These are phyloP conservation scores for Helenozyma rhizophorensis DNA, from an alignment of 805 yeast genomes.

Conservation along the genomic window DNA sequence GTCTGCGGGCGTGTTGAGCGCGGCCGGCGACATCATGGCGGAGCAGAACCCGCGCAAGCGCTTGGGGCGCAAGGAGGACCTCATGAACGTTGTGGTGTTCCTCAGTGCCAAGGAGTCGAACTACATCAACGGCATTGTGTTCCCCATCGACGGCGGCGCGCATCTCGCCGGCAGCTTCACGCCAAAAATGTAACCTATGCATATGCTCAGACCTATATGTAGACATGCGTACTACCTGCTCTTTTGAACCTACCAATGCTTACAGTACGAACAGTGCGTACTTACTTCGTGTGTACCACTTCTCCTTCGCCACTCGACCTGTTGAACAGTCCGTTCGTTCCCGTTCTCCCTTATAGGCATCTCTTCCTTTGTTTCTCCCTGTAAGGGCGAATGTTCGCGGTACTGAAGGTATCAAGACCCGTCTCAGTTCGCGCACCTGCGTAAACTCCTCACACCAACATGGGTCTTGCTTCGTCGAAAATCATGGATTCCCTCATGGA, in stretches of 20 bases:
- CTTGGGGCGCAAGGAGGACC: slow-evolving; percentile 58
- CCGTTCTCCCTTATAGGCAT: no score
- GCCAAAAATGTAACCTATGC: slow-evolving; percentile 13
- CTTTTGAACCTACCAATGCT: neutral
- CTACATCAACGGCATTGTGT: slow-evolving; percentile 62
- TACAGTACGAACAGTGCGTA: no score
- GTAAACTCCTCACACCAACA: slow-evolving; percentile 12
- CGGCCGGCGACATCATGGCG: slow-evolving; percentile 44
- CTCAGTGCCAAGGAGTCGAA: slow-evolving; percentile 50
- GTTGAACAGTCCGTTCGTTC: no score
- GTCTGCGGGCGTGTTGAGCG: slow-evolving; percentile 60
- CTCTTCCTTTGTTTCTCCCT: no score
- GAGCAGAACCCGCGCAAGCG: slow-evolving; percentile 57
- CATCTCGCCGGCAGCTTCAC: slow-evolving; percentile 26
- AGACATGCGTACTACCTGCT: neutral
- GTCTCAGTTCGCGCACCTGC: no score
- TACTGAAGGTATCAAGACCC: no score
- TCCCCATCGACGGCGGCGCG: slow-evolving; percentile 71
- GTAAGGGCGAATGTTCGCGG: no score
- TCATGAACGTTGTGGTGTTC: slow-evolving; percentile 52
- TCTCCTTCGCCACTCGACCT: no score
- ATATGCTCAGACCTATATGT: neutral
- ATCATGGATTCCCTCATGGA: slow-evolving; percentile 67
- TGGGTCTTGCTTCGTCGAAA: slow-evolving; percentile 63
- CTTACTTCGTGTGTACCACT: no score